These are phyloP conservation scores for Setaria italica DNA, from an alignment of 202 grass and related monocot genomes.

Conservation along the genomic window DNA sequence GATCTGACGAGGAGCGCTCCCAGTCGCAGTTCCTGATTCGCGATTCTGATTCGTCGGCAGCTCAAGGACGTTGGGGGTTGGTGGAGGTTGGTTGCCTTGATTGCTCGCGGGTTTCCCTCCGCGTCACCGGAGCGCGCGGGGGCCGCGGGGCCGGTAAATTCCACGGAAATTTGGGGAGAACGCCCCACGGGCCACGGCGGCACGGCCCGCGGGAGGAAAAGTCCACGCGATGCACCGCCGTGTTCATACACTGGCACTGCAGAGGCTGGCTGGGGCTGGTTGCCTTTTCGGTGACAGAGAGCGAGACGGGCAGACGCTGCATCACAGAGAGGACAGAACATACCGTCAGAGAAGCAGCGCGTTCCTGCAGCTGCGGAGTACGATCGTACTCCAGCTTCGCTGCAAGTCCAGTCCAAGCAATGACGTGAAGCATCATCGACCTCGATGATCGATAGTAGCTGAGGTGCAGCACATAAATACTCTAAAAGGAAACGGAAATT, in stretches of 20 bases:
- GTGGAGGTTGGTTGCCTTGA: background rate
- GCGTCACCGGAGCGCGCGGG: background rate
- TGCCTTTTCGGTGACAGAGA: background rate
- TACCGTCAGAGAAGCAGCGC: background rate
- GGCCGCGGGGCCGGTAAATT: background rate
- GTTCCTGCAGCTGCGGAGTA: background rate
- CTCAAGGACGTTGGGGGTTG: background rate
- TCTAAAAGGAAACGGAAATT: background rate
- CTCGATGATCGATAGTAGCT: too few species aligned
- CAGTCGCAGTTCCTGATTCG: background rate
- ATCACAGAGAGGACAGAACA: background rate
- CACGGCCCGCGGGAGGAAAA: background rate
- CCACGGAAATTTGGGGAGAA: constrained; percentile 1
- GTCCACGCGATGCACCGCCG: background rate
- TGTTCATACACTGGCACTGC: background rate
- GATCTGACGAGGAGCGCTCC: constrained; percentile 17
- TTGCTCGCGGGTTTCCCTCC: constrained; percentile 14
- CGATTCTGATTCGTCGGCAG: constrained; percentile 20
- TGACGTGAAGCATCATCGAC: too few species aligned
- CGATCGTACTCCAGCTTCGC: background rate
- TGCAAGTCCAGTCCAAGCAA: background rate
- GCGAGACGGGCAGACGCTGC: background rate
- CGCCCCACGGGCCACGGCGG: too few species aligned
- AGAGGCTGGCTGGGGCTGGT: background rate
- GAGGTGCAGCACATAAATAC: too few species aligned